Evolutionary conservation across 345 rosid genomes (phyloP).

Genomic region (Linum tenue): DNA sequence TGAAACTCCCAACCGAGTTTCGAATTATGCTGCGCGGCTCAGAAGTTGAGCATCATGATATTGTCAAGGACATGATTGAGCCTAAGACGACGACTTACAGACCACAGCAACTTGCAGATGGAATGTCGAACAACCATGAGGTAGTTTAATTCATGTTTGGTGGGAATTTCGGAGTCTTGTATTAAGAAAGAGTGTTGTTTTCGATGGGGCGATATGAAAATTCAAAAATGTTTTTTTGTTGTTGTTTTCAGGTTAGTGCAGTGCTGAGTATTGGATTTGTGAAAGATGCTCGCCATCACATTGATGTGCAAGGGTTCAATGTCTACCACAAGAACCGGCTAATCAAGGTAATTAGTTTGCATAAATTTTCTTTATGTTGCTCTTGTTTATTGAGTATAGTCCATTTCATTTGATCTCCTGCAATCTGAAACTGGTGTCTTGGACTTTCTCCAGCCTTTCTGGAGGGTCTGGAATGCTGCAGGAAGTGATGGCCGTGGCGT

Average conservation of each 20-base stretch:
- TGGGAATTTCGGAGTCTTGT: too few relatives aligned
- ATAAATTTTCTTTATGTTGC: not conserved
- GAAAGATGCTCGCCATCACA: conserved; percentile 65
- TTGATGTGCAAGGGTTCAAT: conserved; percentile 72
- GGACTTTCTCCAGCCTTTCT: conserved; percentile 48
- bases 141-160: not conserved
- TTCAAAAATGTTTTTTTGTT: not conserved
- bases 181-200: too few relatives aligned
- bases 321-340: conserved; percentile 79
- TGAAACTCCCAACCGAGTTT: conserved; percentile 46
- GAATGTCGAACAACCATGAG: conserved; percentile 10
- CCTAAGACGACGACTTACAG: conserved; percentile 31
- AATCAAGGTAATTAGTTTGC: conserved; percentile 41
- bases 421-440: not conserved
- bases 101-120: conserved; percentile 32
- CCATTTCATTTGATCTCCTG: not conserved
- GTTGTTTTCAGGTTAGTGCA: conserved; percentile 41
- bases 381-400: not conserved
- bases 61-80: conserved; percentile 55
- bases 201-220: too few relatives aligned
- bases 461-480: conserved; percentile 83
- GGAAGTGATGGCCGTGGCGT: conserved; percentile 82
- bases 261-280: conserved; percentile 55
- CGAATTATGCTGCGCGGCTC: conserved; percentile 46
- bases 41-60: conserved; percentile 49